These are phyloP conservation scores for Russula compacta DNA, from an alignment of 768 basidiomycete genomes.

Conservation along the genomic window DNA sequence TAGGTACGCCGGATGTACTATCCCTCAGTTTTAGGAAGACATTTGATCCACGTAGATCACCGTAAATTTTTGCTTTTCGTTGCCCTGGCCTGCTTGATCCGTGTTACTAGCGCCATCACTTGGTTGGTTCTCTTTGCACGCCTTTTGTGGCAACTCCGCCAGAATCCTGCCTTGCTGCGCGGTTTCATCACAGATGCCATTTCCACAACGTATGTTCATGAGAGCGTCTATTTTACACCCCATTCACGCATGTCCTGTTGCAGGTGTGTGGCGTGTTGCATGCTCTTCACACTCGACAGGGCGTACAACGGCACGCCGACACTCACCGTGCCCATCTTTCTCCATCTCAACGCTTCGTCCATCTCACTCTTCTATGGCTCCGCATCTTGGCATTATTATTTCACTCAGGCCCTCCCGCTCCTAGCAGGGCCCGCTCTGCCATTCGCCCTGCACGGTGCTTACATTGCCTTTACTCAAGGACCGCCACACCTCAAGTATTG, in stretches of 20 bases:
- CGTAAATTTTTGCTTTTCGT: conserved; percentile 45
- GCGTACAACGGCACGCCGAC: conserved; percentile 57
- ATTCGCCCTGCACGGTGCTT: conserved; percentile 52
- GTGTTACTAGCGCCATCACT: conserved; percentile 81
- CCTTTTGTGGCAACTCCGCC: conserved; percentile 46
- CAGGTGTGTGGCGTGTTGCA: conserved; percentile 10
- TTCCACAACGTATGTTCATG: conserved; percentile 35
- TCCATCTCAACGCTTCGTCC: conserved; percentile 70
- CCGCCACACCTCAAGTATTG: conserved; percentile 30
- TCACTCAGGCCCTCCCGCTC: conserved; percentile 79
- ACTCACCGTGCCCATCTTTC: conserved; percentile 75
- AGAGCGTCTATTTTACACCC: background rate
- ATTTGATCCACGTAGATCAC: conserved; percentile 26
- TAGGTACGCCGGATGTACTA: conserved; percentile 18
- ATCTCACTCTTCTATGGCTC: conserved; percentile 91
- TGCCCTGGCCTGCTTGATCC: conserved; percentile 67
- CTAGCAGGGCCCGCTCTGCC: conserved; percentile 67
- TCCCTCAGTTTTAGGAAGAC: background rate
- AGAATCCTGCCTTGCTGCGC: conserved; percentile 26
- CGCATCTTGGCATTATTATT: conserved; percentile 82
- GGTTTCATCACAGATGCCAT: conserved; percentile 33
- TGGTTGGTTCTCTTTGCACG: conserved; percentile 66
- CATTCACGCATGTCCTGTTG: background rate
- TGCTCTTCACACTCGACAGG: conserved; percentile 45
- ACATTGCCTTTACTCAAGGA: conserved; percentile 21